Evolutionary conservation across 2,329 filamentous ascomycete genomes (phyloP).

Genomic region (Beauveria bassiana): DNA sequence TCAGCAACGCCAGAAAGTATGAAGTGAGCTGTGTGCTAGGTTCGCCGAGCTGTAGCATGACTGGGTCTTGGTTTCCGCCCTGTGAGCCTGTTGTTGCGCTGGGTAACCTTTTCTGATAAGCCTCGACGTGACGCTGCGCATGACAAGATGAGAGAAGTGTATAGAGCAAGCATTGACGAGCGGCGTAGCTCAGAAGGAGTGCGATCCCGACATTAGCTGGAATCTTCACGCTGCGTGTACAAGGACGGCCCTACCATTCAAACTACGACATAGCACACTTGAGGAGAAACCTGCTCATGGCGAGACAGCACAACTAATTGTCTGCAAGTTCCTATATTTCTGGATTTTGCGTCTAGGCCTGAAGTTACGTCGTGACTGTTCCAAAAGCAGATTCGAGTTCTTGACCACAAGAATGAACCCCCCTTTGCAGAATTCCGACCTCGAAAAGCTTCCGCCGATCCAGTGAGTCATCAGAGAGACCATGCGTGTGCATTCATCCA

Average conservation of each 20-base stretch:
- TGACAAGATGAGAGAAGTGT: constrained; percentile 60
- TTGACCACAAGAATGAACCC: constrained; percentile 29
- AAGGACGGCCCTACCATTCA: constrained; percentile 60
- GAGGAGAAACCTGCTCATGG: constrained; percentile 84
- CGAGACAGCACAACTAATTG: constrained; percentile 73
- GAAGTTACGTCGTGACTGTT: constrained; percentile 64
- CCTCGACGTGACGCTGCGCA: constrained; percentile 63
- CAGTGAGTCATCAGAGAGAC: constrained; percentile 58
- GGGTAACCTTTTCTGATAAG: constrained; percentile 72
- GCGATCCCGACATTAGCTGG: constrained; percentile 60
- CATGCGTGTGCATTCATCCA: constrained; percentile 61
- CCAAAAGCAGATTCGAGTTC: constrained; percentile 51
- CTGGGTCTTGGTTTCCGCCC: constrained; percentile 66
- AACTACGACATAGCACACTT: constrained; percentile 75
- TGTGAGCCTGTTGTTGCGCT: constrained; percentile 76
- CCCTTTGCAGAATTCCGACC: background rate
- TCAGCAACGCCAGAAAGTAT: constrained; percentile 69
- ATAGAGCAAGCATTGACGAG: constrained; percentile 61
- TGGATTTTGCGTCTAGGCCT: constrained; percentile 63
- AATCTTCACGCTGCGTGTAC: constrained; percentile 69
- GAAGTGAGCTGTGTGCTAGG: constrained; percentile 60
- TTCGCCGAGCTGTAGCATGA: constrained; percentile 74
- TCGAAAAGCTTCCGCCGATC: background rate
- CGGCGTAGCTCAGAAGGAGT: constrained; percentile 40
- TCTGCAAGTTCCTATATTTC: constrained; percentile 70